Conservation (phyloP, 139 green algal species). For the Micractinium conductrix region DNA sequence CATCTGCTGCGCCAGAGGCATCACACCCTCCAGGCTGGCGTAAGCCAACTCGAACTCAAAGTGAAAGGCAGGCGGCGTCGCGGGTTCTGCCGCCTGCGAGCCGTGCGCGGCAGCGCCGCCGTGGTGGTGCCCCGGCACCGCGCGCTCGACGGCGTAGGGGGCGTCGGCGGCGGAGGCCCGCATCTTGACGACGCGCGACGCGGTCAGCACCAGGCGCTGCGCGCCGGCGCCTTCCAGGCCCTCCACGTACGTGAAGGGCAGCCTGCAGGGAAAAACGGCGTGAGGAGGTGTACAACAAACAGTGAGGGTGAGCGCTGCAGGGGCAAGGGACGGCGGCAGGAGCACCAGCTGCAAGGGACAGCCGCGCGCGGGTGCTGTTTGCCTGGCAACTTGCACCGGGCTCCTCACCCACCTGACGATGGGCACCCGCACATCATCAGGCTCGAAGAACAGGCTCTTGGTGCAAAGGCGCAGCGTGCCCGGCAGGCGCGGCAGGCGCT, state of each 20-base stretch:
- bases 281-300: too few species aligned
- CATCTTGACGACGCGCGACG: slow-evolving; percentile 66
- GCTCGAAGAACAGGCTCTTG: slow-evolving; percentile 87
- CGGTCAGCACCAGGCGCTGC: slow-evolving; percentile 36
- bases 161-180: slow-evolving; percentile 74
- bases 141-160: slow-evolving; percentile 67
- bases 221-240: slow-evolving; percentile 43
- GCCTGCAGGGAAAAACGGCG: slow-evolving; percentile 22
- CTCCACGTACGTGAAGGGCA: slow-evolving; percentile 48
- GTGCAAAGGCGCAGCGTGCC: slow-evolving; percentile 86
- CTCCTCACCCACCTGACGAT: slow-evolving; percentile 69
- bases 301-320: too few species aligned
- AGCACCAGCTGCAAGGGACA: background rate
- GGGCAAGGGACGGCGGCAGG: background rate
- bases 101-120: background rate
- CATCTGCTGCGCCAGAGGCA: slow-evolving; percentile 72
- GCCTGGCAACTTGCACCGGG: too few species aligned
- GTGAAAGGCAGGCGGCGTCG: background rate
- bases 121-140: background rate
- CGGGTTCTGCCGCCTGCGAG: background rate
- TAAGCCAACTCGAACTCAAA: slow-evolving; percentile 81
- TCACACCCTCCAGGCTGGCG: slow-evolving; percentile 63
- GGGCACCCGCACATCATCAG: slow-evolving; percentile 81
- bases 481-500: slow-evolving; percentile 52
- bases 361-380: background rate